Base-by-base conservation (phyloP, 1,284 basidiomycete species). In the Sanguinoderma infundibulare region DNA sequence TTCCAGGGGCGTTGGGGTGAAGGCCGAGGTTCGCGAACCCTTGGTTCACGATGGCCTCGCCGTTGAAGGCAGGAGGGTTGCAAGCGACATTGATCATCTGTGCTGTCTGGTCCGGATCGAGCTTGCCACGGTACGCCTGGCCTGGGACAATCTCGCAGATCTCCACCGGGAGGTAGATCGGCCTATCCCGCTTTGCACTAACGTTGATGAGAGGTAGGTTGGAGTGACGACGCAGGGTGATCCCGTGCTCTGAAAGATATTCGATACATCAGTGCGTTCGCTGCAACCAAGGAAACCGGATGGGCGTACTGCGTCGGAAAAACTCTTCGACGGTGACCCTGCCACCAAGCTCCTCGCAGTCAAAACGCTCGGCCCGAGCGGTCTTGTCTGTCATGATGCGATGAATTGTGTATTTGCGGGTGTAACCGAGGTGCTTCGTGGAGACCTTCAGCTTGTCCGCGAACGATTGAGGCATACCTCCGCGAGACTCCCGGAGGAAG, bases 41-140 rank as follows among this genome's bases (percentile, higher is more conserved):
- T 26, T 82, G 72, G 38, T 80, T 72, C 12, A 84, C 76, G 65
- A 92, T 91, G 12, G 79, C 65, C 28, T 79, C 74, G 0, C 85
- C 87, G 65, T 91, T 92, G 59, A 79, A 69, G 0, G 70, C 73
- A 0, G 90, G 90, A 0, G 78, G 78, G 35, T 86, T 85, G 72
- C 85, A 86, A 0, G 90, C 89, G 52, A 78, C 76, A 32, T 75
- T 75, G 61, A 91, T 87, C 90, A 92, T 91, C n/a, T 78, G 70
- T 0, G 81, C 75, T 0, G 87, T 90, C 64, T 89, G 84, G 4
- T 71, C 75, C 9, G 80, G 80, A 59, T 73, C 78, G 2, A 90
- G 81, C 61, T 79, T 83, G 7, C 82, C 85, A 28, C 77, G 74
- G 68, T 82, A 87, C 0, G 84, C 74, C 59, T 84, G 83, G 6